A percentile compares a stretch with the other conserved stretches of the same genome.
These are phyloP conservation scores for Boletus huronensis DNA, from an alignment of 768 basidiomycete species.

Conservation along the genomic window DNA sequence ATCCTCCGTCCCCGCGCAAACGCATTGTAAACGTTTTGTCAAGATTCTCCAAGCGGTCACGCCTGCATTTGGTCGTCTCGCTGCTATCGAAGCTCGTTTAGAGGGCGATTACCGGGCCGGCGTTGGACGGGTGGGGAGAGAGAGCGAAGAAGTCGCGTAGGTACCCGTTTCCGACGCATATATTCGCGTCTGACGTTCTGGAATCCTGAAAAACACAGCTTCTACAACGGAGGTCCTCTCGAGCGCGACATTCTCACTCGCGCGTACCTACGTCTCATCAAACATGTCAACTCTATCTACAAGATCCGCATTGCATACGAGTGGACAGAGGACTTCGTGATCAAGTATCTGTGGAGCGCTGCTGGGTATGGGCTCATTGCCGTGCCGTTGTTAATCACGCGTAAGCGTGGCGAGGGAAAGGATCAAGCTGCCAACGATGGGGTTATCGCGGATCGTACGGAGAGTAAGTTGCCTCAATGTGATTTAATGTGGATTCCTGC, in stretches of 20 bases:
- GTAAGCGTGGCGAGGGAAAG: conserved; percentile 25
- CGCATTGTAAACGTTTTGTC: neutral
- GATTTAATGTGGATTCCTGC: neutral
- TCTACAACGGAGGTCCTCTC: conserved; percentile 84
- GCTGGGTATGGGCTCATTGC: conserved; percentile 90
- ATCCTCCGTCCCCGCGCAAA: neutral
- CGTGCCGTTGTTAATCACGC: conserved; percentile 79
- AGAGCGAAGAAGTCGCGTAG: conserved; percentile 90
- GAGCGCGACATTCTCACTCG: conserved; percentile 79
- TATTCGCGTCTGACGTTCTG: neutral
- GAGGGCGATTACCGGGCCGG: conserved; percentile 91
- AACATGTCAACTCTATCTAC: conserved; percentile 89
- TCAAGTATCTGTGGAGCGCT: conserved; percentile 95
- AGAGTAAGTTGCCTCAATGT: conserved; percentile 34
- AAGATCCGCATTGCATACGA: conserved; percentile 91
- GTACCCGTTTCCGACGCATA: conserved; percentile 28
- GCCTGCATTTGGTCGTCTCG: conserved; percentile 88
- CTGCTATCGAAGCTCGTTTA: conserved; percentile 81
- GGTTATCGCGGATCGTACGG: conserved; percentile 47
- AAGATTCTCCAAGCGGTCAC: conserved; percentile 78
- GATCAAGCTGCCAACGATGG: conserved; percentile 21
- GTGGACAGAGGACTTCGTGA: conserved; percentile 96
- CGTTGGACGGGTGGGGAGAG: conserved; percentile 79
- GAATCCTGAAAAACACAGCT: conserved; percentile 41
- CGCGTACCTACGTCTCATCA: conserved; percentile 77